Evolutionary conservation across 768 basidiomycete species (phyloP).

Genomic region (Rubroboletus pulcherrimus): DNA sequence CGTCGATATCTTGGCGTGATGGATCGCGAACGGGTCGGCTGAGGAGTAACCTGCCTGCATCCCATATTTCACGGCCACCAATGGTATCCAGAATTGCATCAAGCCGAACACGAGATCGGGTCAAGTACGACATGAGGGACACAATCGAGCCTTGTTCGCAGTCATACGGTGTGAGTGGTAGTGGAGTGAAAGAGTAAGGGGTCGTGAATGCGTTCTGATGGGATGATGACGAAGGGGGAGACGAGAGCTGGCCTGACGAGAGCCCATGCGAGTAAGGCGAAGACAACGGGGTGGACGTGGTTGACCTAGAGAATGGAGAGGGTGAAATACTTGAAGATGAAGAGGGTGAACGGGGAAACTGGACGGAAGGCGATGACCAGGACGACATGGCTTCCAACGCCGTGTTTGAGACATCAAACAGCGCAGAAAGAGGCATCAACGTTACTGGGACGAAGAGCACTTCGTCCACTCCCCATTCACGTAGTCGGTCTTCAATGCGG

Average conservation of each 20-base stretch:
- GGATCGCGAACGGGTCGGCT: constrained; percentile 29
- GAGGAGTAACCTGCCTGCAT: constrained; percentile 64
- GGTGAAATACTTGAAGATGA: constrained; percentile 33
- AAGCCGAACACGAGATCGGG: constrained; percentile 40
- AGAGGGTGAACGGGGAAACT: constrained; percentile 22
- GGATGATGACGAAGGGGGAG: constrained; percentile 23
- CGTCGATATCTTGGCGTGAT: constrained; percentile 27
- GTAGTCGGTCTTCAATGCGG: constrained; percentile 49
- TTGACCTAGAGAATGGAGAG: constrained; percentile 32
- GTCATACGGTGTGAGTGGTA: constrained; percentile 30
- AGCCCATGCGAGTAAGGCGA: constrained; percentile 25
- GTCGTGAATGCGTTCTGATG: constrained; percentile 22
- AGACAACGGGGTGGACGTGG: constrained; percentile 30
- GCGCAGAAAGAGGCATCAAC: constrained; percentile 19
- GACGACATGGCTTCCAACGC: constrained; percentile 17
- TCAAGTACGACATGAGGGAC: constrained; percentile 26
- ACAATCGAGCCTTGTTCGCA: constrained; percentile 23
- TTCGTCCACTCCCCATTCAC: constrained; percentile 73
- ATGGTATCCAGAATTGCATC: constrained; percentile 82
- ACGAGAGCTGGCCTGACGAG: constrained; percentile 27
- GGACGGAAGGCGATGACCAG: constrained; percentile 26
- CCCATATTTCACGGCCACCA: constrained; percentile 78
- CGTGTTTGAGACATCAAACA: constrained; percentile 21
- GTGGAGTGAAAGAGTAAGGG: constrained; percentile 29
- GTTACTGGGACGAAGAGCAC: constrained; percentile 55